Evolutionary conservation across 768 basidiomycete species (phyloP), one percentile per base, ranked within the genome.

Genomic region (Serendipita indica): DNA sequence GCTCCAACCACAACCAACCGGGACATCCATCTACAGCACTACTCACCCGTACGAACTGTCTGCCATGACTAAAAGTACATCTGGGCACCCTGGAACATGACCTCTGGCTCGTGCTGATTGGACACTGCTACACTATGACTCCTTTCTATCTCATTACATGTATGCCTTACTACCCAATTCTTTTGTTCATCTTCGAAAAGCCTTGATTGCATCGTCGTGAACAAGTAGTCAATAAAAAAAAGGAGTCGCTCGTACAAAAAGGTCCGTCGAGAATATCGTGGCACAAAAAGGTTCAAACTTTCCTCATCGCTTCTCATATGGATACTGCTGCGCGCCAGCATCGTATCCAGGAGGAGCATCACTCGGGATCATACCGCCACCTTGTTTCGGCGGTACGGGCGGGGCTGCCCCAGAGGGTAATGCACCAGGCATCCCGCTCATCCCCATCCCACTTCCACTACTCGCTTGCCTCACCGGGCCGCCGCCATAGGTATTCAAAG

Each of bases 311-410:
- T 54, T 54, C 32, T 54, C 49, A 16, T 18, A 16, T 27, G 49
- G 49, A 30, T 54, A 54, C 41, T 20, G 49, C 22, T 28, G 49
- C 49, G 32, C 25, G 7, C 41, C 41, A 7, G 18, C 41, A 43
- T 54, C 49, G 32, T 54, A 54, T n/a, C 49, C 49, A 16, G 49
- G 49, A 22, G 49, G 49, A 12, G 49, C 22, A 27, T 54, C 49
- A 16, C 12, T 27, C 25, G 49, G 49, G 1, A 54, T 54, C 20
- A 20, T 46, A 13, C 13, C 13, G 14, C 13, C 43, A 18, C 35
- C 27, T 25, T n/a, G 18, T 25, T 43, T n/a, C 18, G 41, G 41
- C n/a, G 41, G 41, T n/a, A 43, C 41, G 27, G 41, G 41, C n/a
- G 41, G 41, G n/a, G 41, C 27, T 7, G 41, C 41, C 2, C 27